Evolutionary conservation across 2,329 filamentous ascomycete species (phyloP), one percentile per base, ranked within the genome.

Genomic region (Colletotrichum sp.): DNA sequence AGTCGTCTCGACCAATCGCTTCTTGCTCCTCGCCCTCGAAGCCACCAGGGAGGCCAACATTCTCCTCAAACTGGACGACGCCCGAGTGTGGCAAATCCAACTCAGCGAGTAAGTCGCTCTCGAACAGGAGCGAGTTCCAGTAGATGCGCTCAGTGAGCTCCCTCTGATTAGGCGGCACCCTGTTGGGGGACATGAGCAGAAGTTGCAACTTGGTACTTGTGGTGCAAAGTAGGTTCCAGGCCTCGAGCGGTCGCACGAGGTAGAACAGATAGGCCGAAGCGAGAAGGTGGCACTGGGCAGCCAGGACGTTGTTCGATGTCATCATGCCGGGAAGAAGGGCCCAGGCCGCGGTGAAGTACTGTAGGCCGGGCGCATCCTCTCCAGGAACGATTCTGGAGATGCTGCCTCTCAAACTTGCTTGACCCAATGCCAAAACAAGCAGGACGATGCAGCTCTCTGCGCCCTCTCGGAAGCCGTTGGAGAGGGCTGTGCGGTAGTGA

Each of bases 221-320:
- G 74, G 93, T 95, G 80, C 93, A 95, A 6, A 97, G 86, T 18
- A 96, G 85, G 77, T 90, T 96, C 95, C 95, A 97, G 1, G 95
- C 95, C 84, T 97, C 95, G 39, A 97, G 88, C 1, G 95, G 95
- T 15, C 95, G 91, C 12, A 96, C 95, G 13, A 96, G 88, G 80
- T 96, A 96, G 80, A 96, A 95, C 5, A 96, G 87, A 80, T 97
- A 97, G 18, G 95, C 95, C 12, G 95, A 94, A 4, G 95, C 94
- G 34, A 96, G 89, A 34, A 96, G 90, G 81, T 96, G 94, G 81
- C 94, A 96, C 82, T 97, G 95, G 0, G 94, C 93, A 8, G 94
- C 93, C 30, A 95, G 87, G 39, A 96, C 93, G 32, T 93, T 95
- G 81, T 95, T 96, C 65, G 93, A 90, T 7, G 94, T 95, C 92